Percentiles rank a stretch among this genome's conserved stretches.
phyloP scores from a whole-genome alignment of 2,329 filamentous ascomycete species.

The Aspergillus aculeatinus region DNA sequence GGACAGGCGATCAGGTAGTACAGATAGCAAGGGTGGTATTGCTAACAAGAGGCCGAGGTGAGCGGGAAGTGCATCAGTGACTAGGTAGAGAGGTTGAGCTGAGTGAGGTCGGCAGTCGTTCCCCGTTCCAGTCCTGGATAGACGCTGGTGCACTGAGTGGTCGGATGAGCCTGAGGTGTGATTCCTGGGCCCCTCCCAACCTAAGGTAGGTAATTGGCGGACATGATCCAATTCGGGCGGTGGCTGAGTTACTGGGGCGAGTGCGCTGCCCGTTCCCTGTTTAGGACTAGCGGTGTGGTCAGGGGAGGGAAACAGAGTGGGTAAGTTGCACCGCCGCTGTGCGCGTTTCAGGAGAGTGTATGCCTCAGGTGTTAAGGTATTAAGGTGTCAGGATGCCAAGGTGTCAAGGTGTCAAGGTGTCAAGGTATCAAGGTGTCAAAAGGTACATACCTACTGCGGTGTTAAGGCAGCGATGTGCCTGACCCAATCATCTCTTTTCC shows the following conservation, averaged over 20 bases:
- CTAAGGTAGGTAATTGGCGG: not conserved
- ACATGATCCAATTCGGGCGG: constrained; percentile 5
- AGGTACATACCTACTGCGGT: constrained; percentile 8
- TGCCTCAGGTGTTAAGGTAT: constrained; percentile 3
- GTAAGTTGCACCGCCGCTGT: constrained; percentile 10
- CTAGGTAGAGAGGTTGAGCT: not conserved
- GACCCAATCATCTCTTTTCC: constrained; percentile 15
- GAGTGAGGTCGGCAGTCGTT: not conserved
- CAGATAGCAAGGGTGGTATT: not conserved
- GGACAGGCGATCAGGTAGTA: not conserved
- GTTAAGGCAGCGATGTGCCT: constrained; percentile 9
- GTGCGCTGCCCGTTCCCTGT: not conserved
- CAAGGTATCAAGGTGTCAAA: not conserved
- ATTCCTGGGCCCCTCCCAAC: not conserved
- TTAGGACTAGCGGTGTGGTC: not conserved
- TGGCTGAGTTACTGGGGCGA: constrained; percentile 10
- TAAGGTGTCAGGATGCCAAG: not conserved
- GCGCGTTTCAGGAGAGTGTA: not conserved
- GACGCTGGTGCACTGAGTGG: not conserved
- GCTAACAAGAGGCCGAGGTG: not conserved
- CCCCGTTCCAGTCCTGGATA: not conserved
- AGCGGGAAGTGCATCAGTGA: not conserved
- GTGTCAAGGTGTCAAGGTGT: not conserved
- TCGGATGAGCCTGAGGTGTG: constrained; percentile 8
- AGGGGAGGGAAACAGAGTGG: not conserved